phyloP scores from a whole-genome alignment of 306 rosid genomes.

The Vigna nakashimae region DNA sequence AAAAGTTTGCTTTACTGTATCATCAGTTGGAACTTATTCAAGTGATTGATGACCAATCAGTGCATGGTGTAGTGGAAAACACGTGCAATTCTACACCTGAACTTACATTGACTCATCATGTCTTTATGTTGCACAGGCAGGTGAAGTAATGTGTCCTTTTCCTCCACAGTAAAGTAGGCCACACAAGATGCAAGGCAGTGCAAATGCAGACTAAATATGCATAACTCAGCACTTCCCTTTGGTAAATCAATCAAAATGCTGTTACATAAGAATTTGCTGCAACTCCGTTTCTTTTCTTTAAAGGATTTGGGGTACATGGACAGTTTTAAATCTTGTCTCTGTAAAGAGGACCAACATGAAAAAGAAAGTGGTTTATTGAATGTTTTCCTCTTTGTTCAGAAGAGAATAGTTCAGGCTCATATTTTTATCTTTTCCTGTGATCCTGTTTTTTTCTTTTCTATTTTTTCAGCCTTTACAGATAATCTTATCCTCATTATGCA shows the following conservation, averaged over 20 bases:
- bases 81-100: constrained; percentile 43
- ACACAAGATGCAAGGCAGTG: constrained; percentile 1
- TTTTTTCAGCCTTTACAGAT: constrained; percentile 34
- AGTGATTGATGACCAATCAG: constrained; percentile 30
- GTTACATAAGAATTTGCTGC: constrained; percentile 21
- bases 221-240: constrained; percentile 24
- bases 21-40: constrained; percentile 16
- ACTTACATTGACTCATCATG: constrained; percentile 32
- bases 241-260: constrained; percentile 36
- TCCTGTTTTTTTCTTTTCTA: constrained; percentile 31
- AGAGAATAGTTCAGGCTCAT: constrained; percentile 9
- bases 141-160: constrained; percentile 40
- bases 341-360: constrained; percentile 41
- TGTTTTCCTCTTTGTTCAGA: constrained; percentile 42
- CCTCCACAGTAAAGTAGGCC: constrained; percentile 33
- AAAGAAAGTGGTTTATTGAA: constrained; percentile 34
- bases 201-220: background rate
- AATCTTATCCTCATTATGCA: constrained; percentile 32
- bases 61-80: constrained; percentile 24
- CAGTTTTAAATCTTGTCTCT: constrained; percentile 47
- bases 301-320: constrained; percentile 26
- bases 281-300: constrained; percentile 42
- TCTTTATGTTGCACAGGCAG: constrained; percentile 37
- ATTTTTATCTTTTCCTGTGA: constrained; percentile 35
- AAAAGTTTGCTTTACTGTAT: constrained; percentile 30